Evolutionary conservation across 352 stramenopile species (phyloP), one percentile per base, ranked within the genome.

Genomic region (Pythium pyrilobum): DNA sequence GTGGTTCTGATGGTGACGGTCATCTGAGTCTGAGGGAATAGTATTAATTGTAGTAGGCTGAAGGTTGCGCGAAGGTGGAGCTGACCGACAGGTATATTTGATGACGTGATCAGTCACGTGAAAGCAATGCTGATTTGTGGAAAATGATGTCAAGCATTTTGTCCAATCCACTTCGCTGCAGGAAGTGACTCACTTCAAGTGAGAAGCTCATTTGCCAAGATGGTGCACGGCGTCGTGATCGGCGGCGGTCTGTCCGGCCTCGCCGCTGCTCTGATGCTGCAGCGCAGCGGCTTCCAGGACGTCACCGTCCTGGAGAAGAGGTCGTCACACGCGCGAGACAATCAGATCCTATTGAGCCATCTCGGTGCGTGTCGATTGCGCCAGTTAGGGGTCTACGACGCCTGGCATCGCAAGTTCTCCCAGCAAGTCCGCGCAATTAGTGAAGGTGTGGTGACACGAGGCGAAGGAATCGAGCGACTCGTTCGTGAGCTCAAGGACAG

Each of bases 301-400:
- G 40, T 69, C 25, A 56, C 39, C 2, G 55, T 69, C 7, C 61
- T 69, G 3, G 61, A 69, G 50, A 69, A 69, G 45, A 43, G 61
- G 9, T 16, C 38, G 6, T 32, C 16, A 4, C 61, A 64, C 28
- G 50, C 40, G 18, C 54, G 61, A 2, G 55, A 64, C n/a, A 69
- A 69, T 20, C 52, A 56, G 5, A 69, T 64, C 20, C 33, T 64
- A 5, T 40, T 64, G 3, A 56, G 48, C 23, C 54, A 62, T 50
- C 37, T 64, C 3, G 61, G 49, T 3, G 40, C 36, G 11, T 45
- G 39, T 45, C 61, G 61, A 18, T 39, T 69, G 27, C 61, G 61
- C 21, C 43, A 64, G 21, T 41, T 69, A 5, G 54, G 61, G 4
- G 61, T 69, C 9, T 68, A 68, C 38, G 29, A 53, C 0, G 48